Conservation (phyloP, 2,329 filamentous ascomycete species). For the Pestalotiopsis sp. region DNA sequence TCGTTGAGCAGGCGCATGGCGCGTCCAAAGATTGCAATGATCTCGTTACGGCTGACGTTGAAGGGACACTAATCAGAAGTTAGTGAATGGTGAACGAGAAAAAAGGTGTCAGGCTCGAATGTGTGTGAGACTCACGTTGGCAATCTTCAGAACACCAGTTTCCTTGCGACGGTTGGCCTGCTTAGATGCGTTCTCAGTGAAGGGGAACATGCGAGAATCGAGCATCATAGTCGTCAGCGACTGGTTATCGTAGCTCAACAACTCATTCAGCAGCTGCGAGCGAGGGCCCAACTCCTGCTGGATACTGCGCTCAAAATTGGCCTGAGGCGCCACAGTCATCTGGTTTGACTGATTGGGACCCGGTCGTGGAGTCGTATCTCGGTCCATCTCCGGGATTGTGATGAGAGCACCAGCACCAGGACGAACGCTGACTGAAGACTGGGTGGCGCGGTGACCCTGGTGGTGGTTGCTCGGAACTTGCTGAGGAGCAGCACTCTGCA, state of each 20-base stretch:
- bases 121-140: conserved; percentile 42
- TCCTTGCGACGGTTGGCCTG: conserved; percentile 29
- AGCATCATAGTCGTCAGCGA: conserved; percentile 35
- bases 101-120: not conserved
- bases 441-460: not conserved
- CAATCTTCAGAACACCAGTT: conserved; percentile 48
- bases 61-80: conserved; percentile 40
- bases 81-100: not conserved
- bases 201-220: conserved; percentile 43
- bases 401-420: not conserved
- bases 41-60: conserved; percentile 36
- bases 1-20: conserved; percentile 41
- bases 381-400: not conserved
- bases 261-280: conserved; percentile 37
- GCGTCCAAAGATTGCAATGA: conserved; percentile 45
- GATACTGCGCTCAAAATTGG: not conserved
- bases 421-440: not conserved
- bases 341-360: not conserved
- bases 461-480: not conserved
- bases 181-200: conserved; percentile 35
- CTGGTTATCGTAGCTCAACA: conserved; percentile 35
- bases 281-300: conserved; percentile 18
- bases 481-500: not conserved
- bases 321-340: not conserved
- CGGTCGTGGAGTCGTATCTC: not conserved